A percentile compares a stretch with the other conserved stretches of the same genome.
phyloP scores from a whole-genome alignment of 768 basidiomycete genomes.

The Agaricus blazei region DNA sequence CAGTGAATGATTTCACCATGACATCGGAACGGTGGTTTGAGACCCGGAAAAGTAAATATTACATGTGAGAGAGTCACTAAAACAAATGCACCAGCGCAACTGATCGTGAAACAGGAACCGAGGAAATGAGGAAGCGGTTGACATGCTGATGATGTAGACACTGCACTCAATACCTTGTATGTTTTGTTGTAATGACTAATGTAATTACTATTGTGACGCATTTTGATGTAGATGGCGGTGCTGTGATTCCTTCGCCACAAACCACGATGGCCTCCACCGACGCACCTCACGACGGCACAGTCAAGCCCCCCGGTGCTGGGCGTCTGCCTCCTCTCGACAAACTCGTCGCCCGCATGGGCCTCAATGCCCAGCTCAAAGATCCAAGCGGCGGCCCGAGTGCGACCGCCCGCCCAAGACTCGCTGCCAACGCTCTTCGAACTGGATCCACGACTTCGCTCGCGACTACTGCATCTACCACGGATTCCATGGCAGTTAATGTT shows the following conservation, averaged over 20 bases:
- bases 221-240: background rate
- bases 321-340: slow-evolving; percentile 76
- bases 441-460: slow-evolving; percentile 51
- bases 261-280: slow-evolving; percentile 15
- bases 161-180: background rate
- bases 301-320: slow-evolving; percentile 19
- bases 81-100: too few species aligned
- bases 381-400: slow-evolving; percentile 23
- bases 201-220: slow-evolving; percentile 2
- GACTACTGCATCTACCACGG: slow-evolving; percentile 48
- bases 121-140: too few species aligned
- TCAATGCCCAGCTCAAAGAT: slow-evolving; percentile 25
- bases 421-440: slow-evolving; percentile 65
- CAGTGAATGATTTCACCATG: background rate
- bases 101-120: too few species aligned
- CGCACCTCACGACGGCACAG: slow-evolving; percentile 4
- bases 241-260: slow-evolving; percentile 6
- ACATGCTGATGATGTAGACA: too few species aligned
- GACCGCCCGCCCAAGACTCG: slow-evolving; percentile 62
- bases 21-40: too few species aligned
- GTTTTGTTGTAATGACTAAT: slow-evolving; percentile 1
- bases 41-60: too few species aligned
- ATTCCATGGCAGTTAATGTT: slow-evolving; percentile 64
- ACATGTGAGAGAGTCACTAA: too few species aligned
- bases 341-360: slow-evolving; percentile 71